These are phyloP conservation scores for Talaromyces sp. DNA, from an alignment of 2,329 filamentous ascomycete species.

Conservation along the genomic window DNA sequence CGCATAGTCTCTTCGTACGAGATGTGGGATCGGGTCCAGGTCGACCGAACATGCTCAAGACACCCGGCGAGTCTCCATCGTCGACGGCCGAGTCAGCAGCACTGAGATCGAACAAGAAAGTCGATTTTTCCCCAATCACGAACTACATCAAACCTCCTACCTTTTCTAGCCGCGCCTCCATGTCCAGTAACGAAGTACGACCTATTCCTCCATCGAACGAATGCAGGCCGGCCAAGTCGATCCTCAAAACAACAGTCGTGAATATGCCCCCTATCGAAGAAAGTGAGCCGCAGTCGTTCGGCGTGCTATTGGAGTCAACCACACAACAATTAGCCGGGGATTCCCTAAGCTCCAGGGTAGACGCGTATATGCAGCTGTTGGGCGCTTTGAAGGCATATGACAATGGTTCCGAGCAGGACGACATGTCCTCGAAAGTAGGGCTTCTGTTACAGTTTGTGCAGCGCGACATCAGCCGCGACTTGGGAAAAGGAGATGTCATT, in stretches of 20 bases:
- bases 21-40: conserved; percentile 39
- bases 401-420: conserved; percentile 70
- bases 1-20: conserved; percentile 25
- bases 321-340: conserved; percentile 74
- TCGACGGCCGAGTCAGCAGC: conserved; percentile 36
- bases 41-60: conserved; percentile 31
- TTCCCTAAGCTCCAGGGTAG: conserved; percentile 68
- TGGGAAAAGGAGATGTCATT: conserved; percentile 47
- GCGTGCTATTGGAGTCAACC: conserved; percentile 79
- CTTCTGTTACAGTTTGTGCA: conserved; percentile 77
- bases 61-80: conserved; percentile 44
- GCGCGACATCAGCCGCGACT: conserved; percentile 69
- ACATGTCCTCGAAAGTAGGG: conserved; percentile 70
- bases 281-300: conserved; percentile 58
- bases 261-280: conserved; percentile 40
- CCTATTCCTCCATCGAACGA: conserved; percentile 49
- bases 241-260: conserved; percentile 65
- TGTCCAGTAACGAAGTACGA: conserved; percentile 29
- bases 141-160: conserved; percentile 51
- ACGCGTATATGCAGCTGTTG: conserved; percentile 80
- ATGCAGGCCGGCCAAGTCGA: conserved; percentile 63
- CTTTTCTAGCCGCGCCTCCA: conserved; percentile 31
- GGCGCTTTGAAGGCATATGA: conserved; percentile 76
- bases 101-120: conserved; percentile 50
- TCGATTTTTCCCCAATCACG: conserved; percentile 59